phyloP scores from a whole-genome alignment of 768 basidiomycete genomes.

The Filobasidium wieringae region DNA sequence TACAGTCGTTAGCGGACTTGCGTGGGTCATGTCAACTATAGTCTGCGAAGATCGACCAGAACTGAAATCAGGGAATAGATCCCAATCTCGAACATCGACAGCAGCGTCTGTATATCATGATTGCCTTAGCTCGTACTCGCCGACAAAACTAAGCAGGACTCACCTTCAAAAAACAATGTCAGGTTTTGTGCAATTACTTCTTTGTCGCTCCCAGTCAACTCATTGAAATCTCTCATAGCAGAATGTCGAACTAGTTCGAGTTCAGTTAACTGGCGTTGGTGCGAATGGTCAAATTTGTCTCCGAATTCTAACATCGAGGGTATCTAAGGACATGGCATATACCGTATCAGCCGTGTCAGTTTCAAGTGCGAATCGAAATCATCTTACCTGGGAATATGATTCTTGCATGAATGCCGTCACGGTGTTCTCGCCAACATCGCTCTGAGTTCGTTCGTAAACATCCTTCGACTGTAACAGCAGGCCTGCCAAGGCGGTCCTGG shows the following conservation, averaged over 20 bases:
- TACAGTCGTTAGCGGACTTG: conserved; percentile 2
- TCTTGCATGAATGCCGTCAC: conserved; percentile 1
- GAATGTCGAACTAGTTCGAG: conserved; percentile 11
- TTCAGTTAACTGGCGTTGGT: conserved; percentile 10
- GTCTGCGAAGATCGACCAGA: neutral
- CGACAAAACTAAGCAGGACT: too few species aligned
- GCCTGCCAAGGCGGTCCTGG: conserved; percentile 2
- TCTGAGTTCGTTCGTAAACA: conserved; percentile 10
- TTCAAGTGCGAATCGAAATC: neutral
- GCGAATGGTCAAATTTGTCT: conserved; percentile 6
- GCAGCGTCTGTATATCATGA: neutral
- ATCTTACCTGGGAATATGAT: conserved; percentile 11
- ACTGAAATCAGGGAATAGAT: conserved; percentile 12
- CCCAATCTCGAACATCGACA: conserved; percentile 14
- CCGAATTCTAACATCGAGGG: conserved; percentile 11
- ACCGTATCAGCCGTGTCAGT: neutral
- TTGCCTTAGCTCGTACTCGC: neutral
- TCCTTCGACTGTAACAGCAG: conserved; percentile 7
- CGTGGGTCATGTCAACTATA: neutral
- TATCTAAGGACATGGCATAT: too few species aligned
- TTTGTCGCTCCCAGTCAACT: conserved; percentile 1
- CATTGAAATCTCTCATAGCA: conserved; percentile 10
- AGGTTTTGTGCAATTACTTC: conserved; percentile 2
- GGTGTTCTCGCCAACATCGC: conserved; percentile 9
- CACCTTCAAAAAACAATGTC: neutral